Evolutionary conservation across 306 rosid genomes (phyloP).

Genomic region (Medicago truncatula): MtrunA17r5.0-ANR NC_053045.1:41616501-41617000

Average conservation of each 20-base stretch:
- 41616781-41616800: too few species aligned
- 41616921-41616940: background rate
- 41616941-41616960: background rate
- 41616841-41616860: too few species aligned
- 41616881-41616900: too few species aligned
- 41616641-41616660: conserved; percentile 90
- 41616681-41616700: conserved; percentile 80
- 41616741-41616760: background rate
- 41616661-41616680: conserved; percentile 84
- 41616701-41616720: conserved; percentile 77
- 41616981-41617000: conserved; percentile 56
- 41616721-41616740: conserved; percentile 28
- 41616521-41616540: conserved; percentile 34
- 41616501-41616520: conserved; percentile 56
- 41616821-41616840: too few species aligned
- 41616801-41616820: too few species aligned
- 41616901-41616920: background rate
- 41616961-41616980: background rate
- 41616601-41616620: conserved; percentile 39
- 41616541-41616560: conserved; percentile 53
- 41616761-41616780: too few species aligned
- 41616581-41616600: conserved; percentile 43
- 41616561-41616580: conserved; percentile 33
- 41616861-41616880: too few species aligned
- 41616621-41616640: conserved; percentile 90